Evolutionary conservation across 1,284 basidiomycete species (phyloP).

Genomic region (Leccinum griseonigrum): DNA sequence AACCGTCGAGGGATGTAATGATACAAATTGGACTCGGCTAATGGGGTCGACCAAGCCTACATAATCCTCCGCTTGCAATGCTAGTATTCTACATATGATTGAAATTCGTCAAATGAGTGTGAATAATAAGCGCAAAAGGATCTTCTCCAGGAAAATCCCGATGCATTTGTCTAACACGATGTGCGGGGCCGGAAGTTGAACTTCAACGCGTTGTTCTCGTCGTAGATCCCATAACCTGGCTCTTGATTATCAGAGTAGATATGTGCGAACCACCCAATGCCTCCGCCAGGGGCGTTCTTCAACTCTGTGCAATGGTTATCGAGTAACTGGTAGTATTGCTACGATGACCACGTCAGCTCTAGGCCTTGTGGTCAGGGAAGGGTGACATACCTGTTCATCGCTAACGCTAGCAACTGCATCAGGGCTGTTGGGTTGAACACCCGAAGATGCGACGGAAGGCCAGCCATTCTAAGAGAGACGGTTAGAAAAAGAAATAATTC

Average conservation of each 20-base stretch:
- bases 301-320: conserved; percentile 60
- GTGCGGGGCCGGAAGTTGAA: conserved; percentile 54
- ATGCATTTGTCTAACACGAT: conserved; percentile 35
- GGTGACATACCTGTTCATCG: conserved; percentile 50
- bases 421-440: conserved; percentile 57
- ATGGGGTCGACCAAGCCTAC: neutral
- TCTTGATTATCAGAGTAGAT: conserved; percentile 67
- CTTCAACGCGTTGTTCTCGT: conserved; percentile 45
- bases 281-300: conserved; percentile 56
- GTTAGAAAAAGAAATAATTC: neutral
- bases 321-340: conserved; percentile 58
- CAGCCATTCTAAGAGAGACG: conserved; percentile 57
- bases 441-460: conserved; percentile 58
- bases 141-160: conserved; percentile 1
- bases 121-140: neutral
- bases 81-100: conserved; percentile 2
- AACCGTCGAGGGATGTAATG: neutral
- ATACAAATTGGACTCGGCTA: conserved; percentile 1
- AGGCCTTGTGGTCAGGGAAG: neutral
- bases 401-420: conserved; percentile 52
- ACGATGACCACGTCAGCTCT: conserved; percentile 18
- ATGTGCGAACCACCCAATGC: conserved; percentile 79
- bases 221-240: conserved; percentile 66
- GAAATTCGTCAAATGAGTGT: conserved; percentile 3
- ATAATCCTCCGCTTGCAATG: neutral